Evolutionary conservation across 352 stramenopile genomes (phyloP).

Genomic region (Phytophthora sojae): DNA sequence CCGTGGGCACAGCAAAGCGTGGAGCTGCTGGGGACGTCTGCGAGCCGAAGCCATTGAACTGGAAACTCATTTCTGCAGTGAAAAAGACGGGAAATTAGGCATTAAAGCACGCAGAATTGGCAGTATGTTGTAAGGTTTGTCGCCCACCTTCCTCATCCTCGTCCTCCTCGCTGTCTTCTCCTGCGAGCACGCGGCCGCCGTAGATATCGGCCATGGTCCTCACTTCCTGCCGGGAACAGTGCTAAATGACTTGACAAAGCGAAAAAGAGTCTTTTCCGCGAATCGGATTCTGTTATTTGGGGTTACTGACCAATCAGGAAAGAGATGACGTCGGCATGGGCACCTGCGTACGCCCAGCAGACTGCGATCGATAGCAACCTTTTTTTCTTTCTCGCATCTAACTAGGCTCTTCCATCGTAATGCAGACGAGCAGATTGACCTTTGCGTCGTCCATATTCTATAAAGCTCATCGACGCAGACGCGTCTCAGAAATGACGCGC

Average conservation of each 20-base stretch:
- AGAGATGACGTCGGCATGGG: too few species aligned
- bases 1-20: slow-evolving; percentile 39
- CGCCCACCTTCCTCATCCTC: slow-evolving; percentile 62
- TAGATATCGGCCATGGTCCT: slow-evolving; percentile 62
- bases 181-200: slow-evolving; percentile 71
- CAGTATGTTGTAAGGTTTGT: not conserved
- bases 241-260: slow-evolving; percentile 3
- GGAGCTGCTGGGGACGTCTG: slow-evolving; percentile 28
- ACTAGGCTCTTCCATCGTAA: too few species aligned
- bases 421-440: too few species aligned
- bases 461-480: slow-evolving; percentile 57
- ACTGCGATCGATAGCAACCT: not conserved
- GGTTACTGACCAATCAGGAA: slow-evolving; percentile 12
- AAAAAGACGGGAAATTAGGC: slow-evolving; percentile 5
- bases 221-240: not conserved
- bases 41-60: slow-evolving; percentile 51
- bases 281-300: slow-evolving; percentile 25
- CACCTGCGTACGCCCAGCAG: too few species aligned
- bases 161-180: slow-evolving; percentile 84
- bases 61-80: slow-evolving; percentile 56
- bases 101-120: too few species aligned
- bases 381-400: not conserved
- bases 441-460: not conserved
- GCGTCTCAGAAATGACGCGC: slow-evolving; percentile 82
- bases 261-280: slow-evolving; percentile 13